A percentile compares a stretch with the other conserved stretches of the same genome.
Evolutionary conservation across 2,329 filamentous ascomycete species (phyloP).

Genomic region (Huntiella bhutanensis): DNA sequence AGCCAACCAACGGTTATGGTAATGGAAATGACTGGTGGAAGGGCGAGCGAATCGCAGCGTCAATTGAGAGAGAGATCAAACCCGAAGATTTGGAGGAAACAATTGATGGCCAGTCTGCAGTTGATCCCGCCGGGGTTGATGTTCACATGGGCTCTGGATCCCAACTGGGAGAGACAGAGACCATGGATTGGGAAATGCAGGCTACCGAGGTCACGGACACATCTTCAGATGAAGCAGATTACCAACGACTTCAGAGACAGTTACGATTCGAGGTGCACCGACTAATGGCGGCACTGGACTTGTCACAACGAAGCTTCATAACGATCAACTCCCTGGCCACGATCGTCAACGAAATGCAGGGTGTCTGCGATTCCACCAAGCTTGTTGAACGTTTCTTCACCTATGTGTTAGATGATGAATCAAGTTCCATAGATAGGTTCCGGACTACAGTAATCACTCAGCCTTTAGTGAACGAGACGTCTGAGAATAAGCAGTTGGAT

Average conservation of each 20-base stretch:
- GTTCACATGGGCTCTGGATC: background rate
- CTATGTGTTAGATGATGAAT: no score
- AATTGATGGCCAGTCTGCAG: background rate
- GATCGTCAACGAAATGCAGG: no score
- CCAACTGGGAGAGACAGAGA: background rate
- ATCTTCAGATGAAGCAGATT: no score
- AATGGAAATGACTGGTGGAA: slow-evolving; percentile 42
- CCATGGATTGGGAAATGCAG: slow-evolving; percentile 4
- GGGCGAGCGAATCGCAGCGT: slow-evolving; percentile 19
- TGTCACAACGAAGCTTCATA: slow-evolving; percentile 40
- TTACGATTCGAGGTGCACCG: slow-evolving; percentile 32
- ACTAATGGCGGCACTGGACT: slow-evolving; percentile 43
- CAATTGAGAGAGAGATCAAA: background rate
- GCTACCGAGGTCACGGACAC: slow-evolving; percentile 11
- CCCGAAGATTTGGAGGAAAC: background rate
- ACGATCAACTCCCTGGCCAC: slow-evolving; percentile 27
- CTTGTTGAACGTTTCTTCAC: no score
- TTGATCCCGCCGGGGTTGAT: background rate
- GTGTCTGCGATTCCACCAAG: no score
- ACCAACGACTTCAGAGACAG: no score
- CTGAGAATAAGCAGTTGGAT: no score
- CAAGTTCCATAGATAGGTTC: no score
- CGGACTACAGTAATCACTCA: no score
- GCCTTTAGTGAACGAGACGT: no score
- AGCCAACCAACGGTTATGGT: slow-evolving; percentile 29